Evolutionary conservation across 345 rosid genomes (phyloP), one percentile per base, ranked within the genome.

Genomic region (Salix exigua): DNA sequence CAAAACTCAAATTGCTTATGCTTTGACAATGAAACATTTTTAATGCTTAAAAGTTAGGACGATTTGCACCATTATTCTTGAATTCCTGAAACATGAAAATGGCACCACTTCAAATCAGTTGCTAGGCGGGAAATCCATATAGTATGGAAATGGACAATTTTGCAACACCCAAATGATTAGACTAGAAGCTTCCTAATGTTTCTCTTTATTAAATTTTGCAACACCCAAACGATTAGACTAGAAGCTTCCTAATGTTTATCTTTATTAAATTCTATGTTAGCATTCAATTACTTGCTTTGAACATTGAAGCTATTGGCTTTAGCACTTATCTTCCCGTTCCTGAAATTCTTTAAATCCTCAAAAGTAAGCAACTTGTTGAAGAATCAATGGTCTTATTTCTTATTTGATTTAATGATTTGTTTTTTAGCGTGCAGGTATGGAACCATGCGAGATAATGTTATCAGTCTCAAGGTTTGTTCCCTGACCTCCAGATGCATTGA

Each of bases 381-480:
- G 67, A 53, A 14, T 66, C 25, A 7, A n/a, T 44, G 37, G 40
- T 72, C n/a, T 35, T 25, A 14, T 73, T 81, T 73, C 18, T 66
- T 44, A 46, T 73, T 82, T 78, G 83, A 73, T 75, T 82, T 88
- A 78, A 87, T 83, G 65, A 84, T 76, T 81, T 79, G 77, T 79
- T 51, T 82, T 81, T 82, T 89, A 88, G 88, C 89, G 81, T 87
- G 88, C 86, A 94, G 98, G 95, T 94, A 94, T 82, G 97, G 98
- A 77, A 92, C 97, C 66, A 92, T 94, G 98, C 91, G 95, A 33
- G 97, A 92, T 73, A 92, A 92, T 84, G 97, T 94, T 79, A 92
- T 92, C 77, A 92, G 77, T 84, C 98, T 94, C 78, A 91, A 89
- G 98, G 97, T 92, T 79, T 75, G 84, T 78, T 55, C 7, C 75